Base-by-base conservation (phyloP, 2,329 filamentous ascomycete genomes). In the Fusarium dimerum region DNA sequence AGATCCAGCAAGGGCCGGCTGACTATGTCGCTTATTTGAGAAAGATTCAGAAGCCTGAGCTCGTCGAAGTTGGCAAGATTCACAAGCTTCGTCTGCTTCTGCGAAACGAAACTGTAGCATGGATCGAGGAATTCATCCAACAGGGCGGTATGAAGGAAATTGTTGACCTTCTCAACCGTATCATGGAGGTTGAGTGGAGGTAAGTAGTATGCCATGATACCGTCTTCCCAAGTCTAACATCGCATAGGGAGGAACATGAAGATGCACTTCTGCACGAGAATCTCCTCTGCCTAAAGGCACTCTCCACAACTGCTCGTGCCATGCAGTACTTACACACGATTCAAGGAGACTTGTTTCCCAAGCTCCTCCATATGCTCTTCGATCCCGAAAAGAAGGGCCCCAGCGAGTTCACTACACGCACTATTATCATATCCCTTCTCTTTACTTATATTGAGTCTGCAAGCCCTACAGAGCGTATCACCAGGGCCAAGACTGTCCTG, bases 351-450 rank as follows among this genome's bases (percentile, higher is more conserved):
- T 79, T 99, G 9, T 97, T 97, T 66, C 91, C 93, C 2, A 89
- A 90, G 26, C 77, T 99, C 43, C 75, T 97, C 43, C 83, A 84
- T 52, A 92, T 97, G 87, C 79, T 97, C 40, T 97, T 97, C 65
- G 92, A 97, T 65, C 90, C 95, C n/a, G 93, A 97, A 69, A 95
- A 92, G 77, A 97, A 97, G 71, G 94, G 94, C 0, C 94, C 94
- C 0, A 95, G 90, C 75, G 94, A 99, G 71, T 99, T 96, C 70
- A 94, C 89, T 5, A 97, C 94, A 12, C 87, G 94, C 50, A 88
- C 88, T 63, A 90, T 97, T 63, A 88, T 97, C 67, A 90, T 92
- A 38, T 94, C 89, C 45, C 81, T 97, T 7, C 77, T 99, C 20
- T 93, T 96, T 66, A 92, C 89, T 15, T 94, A 96, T 70, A 87